Evolutionary conservation across 2,329 filamentous ascomycete genomes (phyloP).

Genomic region (Neoascochyta sp.): DNA sequence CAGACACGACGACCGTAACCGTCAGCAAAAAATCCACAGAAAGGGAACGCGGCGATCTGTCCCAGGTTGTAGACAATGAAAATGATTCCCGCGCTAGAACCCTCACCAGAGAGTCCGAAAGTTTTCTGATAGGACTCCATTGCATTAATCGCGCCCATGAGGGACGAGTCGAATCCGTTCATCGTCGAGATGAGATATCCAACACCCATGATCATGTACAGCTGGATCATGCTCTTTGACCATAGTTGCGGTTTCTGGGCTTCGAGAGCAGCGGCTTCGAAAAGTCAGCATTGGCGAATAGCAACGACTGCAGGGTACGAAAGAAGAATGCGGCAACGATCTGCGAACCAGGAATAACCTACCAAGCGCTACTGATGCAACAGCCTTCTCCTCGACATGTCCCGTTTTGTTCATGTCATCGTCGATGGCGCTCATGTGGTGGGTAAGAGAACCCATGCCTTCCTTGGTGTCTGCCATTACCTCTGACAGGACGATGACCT

Average conservation of each 20-base stretch:
- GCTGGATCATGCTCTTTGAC: constrained; percentile 30
- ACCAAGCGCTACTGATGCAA: constrained; percentile 32
- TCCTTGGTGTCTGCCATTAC: constrained; percentile 22
- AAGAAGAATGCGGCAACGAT: too few species aligned
- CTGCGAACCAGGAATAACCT: too few species aligned
- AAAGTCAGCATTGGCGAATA: constrained; percentile 6
- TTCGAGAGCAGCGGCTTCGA: constrained; percentile 28
- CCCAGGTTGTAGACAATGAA: constrained; percentile 47
- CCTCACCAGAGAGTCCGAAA: constrained; percentile 48
- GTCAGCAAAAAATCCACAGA: constrained; percentile 40
- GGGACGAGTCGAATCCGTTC: constrained; percentile 36
- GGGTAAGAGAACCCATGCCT: constrained; percentile 18
- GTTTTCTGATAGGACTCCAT: constrained; percentile 51
- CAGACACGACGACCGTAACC: constrained; percentile 51
- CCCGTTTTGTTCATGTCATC: constrained; percentile 19
- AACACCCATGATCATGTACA: constrained; percentile 34
- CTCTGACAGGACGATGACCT: too few species aligned
- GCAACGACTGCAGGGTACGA: too few species aligned
- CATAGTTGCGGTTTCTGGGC: constrained; percentile 31
- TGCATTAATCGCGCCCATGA: constrained; percentile 52
- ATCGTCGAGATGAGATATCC: constrained; percentile 35
- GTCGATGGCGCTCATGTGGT: constrained; percentile 21
- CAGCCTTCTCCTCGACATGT: constrained; percentile 25
- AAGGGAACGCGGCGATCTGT: constrained; percentile 50
- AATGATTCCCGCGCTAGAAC: constrained; percentile 50